Conservation (phyloP, 1,284 basidiomycete species). For the Heliocybe sulcata region DNA sequence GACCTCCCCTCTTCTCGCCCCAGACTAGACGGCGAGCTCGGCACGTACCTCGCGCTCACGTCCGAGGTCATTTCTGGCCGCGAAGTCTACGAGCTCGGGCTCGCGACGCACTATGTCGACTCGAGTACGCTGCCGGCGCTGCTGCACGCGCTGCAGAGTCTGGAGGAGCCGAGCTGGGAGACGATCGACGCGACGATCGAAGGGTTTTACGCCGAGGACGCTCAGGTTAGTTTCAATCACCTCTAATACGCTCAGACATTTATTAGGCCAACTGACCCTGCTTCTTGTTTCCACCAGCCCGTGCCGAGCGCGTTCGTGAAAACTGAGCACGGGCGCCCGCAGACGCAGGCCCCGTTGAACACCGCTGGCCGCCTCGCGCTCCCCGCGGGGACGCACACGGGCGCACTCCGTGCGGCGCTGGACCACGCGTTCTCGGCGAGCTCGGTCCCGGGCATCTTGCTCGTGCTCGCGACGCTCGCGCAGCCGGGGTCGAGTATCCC, state of each 20-base stretch:
- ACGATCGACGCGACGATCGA: conserved; percentile 59
- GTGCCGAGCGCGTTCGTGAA: not conserved
- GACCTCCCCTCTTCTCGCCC: not conserved
- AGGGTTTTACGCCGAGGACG: conserved; percentile 55
- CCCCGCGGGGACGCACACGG: conserved; percentile 46
- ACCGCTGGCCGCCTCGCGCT: conserved; percentile 37
- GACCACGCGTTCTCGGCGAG: conserved; percentile 73
- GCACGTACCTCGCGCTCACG: conserved; percentile 92
- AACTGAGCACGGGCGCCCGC: not conserved
- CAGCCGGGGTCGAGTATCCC: conserved; percentile 7
- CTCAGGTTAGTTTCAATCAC: conserved; percentile 11
- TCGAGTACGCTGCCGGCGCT: conserved; percentile 69
- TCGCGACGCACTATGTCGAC: conserved; percentile 88
- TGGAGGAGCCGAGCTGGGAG: conserved; percentile 44
- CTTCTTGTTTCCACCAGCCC: too few relatives aligned
- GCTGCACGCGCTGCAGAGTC: conserved; percentile 48
- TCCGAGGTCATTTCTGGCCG: conserved; percentile 68
- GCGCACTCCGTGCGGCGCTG: conserved; percentile 64
- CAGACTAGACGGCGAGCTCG: conserved; percentile 86
- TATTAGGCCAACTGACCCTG: too few relatives aligned
- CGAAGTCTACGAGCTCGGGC: conserved; percentile 80
- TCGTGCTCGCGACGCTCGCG: conserved; percentile 42
- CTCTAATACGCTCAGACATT: too few relatives aligned
- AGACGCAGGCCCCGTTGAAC: not conserved
- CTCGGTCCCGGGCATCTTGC: conserved; percentile 65